Conservation (phyloP, 352 stramenopile species). For the Thalassiosira sp. region DNA sequence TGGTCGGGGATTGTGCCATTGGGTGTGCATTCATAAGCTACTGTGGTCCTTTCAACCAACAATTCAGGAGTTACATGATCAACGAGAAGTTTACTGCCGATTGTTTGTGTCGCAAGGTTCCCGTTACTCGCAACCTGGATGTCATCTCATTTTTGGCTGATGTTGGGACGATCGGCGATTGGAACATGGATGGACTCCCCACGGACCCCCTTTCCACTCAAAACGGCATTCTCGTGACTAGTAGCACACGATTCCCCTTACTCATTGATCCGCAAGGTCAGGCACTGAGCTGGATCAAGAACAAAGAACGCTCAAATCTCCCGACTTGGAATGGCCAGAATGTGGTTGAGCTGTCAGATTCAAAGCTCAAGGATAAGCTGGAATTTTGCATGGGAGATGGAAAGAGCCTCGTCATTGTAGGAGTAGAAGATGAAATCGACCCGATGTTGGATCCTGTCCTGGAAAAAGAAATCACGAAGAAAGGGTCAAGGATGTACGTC, state of each 20-base stretch:
- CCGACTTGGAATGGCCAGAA: slow-evolving; percentile 92
- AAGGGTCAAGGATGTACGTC: slow-evolving; percentile 95
- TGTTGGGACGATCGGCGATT: slow-evolving; percentile 96
- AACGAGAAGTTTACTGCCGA: slow-evolving; percentile 95
- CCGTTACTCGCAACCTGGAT: slow-evolving; percentile 94
- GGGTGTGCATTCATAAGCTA: slow-evolving; percentile 97
- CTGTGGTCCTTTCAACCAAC: slow-evolving; percentile 97
- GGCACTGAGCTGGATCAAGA: slow-evolving; percentile 96
- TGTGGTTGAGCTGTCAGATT: slow-evolving; percentile 89
- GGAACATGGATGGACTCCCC: slow-evolving; percentile 96
- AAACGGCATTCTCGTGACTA: slow-evolving; percentile 98
- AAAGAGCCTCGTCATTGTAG: slow-evolving; percentile 91
- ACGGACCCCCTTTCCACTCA: slow-evolving; percentile 96
- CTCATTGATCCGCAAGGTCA: slow-evolving; percentile 97
- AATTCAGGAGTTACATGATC: slow-evolving; percentile 95
- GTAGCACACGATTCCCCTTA: slow-evolving; percentile 93
- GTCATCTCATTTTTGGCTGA: slow-evolving; percentile 97
- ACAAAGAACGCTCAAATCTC: slow-evolving; percentile 91
- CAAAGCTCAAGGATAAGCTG: slow-evolving; percentile 97
- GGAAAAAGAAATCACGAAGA: slow-evolving; percentile 95
- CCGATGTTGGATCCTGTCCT: slow-evolving; percentile 97
- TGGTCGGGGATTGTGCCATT: slow-evolving; percentile 96
- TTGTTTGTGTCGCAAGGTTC: slow-evolving; percentile 89
- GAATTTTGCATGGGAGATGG: slow-evolving; percentile 97
- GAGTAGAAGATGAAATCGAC: slow-evolving; percentile 98